phyloP scores from a whole-genome alignment of 352 stramenopile genomes.

The Achlya hypogyna region DNA sequence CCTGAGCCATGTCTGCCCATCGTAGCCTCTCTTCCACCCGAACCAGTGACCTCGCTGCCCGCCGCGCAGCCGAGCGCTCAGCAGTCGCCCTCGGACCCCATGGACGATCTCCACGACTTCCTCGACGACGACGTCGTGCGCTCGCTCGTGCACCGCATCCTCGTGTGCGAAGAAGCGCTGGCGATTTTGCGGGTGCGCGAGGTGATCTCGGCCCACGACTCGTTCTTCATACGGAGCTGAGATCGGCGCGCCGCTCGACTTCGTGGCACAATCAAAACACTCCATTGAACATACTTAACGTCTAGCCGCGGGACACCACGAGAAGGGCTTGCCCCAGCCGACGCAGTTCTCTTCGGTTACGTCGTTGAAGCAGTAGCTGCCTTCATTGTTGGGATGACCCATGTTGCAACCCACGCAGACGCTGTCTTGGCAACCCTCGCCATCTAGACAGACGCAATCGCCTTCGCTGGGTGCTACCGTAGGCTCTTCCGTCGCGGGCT shows the following conservation, averaged over 20 bases:
- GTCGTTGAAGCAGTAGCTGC: constrained; percentile 1
- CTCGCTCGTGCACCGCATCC: constrained; percentile 12
- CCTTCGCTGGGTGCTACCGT: not conserved
- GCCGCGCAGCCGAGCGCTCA: too few species aligned
- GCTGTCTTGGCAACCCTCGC: not conserved
- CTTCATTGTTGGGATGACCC: not conserved
- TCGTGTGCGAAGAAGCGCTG: constrained; percentile 19
- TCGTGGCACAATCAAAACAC: not conserved
- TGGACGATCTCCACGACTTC: not conserved
- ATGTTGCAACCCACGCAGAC: not conserved
- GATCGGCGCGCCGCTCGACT: too few species aligned
- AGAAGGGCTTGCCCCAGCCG: not conserved
- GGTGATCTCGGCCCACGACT: not conserved
- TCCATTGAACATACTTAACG: not conserved
- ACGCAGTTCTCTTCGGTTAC: not conserved
- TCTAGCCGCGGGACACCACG: not conserved
- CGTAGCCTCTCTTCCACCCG: too few species aligned
- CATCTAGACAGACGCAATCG: not conserved
- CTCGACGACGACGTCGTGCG: constrained; percentile 12
- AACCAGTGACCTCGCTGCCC: too few species aligned
- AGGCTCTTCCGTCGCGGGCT: not conserved
- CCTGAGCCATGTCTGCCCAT: too few species aligned
- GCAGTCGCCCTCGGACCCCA: too few species aligned
- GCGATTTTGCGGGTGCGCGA: constrained; percentile 2
- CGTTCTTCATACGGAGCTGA: too few species aligned